phyloP scores from a whole-genome alignment of 768 basidiomycete genomes.

The Nidularia pulvinata region DNA sequence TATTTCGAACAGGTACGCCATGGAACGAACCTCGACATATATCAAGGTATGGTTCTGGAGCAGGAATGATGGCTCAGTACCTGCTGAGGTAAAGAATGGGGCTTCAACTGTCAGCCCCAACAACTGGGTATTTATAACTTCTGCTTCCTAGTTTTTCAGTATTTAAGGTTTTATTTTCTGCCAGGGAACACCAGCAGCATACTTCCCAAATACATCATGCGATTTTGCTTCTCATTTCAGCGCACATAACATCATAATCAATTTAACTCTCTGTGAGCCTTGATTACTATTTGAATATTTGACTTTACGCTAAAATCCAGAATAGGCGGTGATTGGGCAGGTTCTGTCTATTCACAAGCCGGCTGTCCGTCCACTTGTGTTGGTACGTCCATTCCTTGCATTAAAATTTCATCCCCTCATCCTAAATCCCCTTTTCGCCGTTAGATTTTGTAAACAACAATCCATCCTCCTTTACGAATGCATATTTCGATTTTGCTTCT shows the following conservation, averaged over 20 bases:
- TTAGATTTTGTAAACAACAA: slow-evolving; percentile 60
- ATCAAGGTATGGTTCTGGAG: slow-evolving; percentile 80
- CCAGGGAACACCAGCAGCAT: slow-evolving; percentile 56
- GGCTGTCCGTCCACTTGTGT: slow-evolving; percentile 55
- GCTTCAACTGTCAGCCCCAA: slow-evolving; percentile 38
- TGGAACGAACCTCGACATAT: slow-evolving; percentile 52
- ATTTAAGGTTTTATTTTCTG: background rate
- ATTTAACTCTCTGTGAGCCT: slow-evolving; percentile 37
- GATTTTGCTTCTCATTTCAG: slow-evolving; percentile 56
- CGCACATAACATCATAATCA: slow-evolving; percentile 63
- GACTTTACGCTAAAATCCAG: background rate
- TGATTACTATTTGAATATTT: background rate
- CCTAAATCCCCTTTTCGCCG: background rate
- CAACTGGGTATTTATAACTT: slow-evolving; percentile 52
- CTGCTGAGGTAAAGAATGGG: slow-evolving; percentile 43
- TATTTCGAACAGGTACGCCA: slow-evolving; percentile 46
- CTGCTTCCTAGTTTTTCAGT: background rate
- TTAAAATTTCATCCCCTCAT: background rate
- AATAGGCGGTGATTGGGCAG: slow-evolving; percentile 57
- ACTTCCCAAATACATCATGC: slow-evolving; percentile 60
- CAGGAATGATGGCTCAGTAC: slow-evolving; percentile 44
- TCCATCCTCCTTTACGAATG: slow-evolving; percentile 54
- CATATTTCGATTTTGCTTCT: slow-evolving; percentile 65
- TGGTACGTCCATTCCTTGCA: slow-evolving; percentile 29
- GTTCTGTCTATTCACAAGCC: slow-evolving; percentile 36